Conservation (phyloP, 1,139 yeast genomes). For the Wickerhamomyces sp. region DNA sequence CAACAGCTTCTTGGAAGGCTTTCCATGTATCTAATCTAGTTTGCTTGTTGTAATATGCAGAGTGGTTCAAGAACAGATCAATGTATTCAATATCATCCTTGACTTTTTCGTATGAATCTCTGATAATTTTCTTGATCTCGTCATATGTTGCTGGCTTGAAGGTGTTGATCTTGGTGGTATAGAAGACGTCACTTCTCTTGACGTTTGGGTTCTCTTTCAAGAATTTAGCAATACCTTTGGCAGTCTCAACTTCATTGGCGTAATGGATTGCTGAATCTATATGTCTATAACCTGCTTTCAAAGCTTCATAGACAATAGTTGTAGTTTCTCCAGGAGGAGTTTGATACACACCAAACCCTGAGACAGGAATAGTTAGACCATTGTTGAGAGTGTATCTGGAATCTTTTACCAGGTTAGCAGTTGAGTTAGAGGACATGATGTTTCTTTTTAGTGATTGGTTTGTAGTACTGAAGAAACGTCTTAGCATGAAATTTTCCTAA, state of each 20-base stretch:
- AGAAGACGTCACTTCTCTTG: conserved; percentile 15
- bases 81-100: conserved; percentile 36
- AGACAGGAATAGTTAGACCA: conserved; percentile 13
- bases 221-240: conserved; percentile 16
- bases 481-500: no score
- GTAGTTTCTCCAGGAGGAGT: conserved; percentile 8
- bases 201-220: conserved; percentile 14
- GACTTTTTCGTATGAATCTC: conserved; percentile 43
- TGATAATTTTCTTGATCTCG: conserved; percentile 47
- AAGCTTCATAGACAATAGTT: conserved; percentile 14
- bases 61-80: conserved; percentile 38
- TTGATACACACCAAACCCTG: conserved; percentile 14
- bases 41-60: conserved; percentile 33
- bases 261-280: conserved; percentile 16
- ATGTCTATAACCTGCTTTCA: conserved; percentile 23
- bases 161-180: conserved; percentile 14
- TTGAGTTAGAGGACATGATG: no score
- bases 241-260: conserved; percentile 14
- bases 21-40: conserved; percentile 38
- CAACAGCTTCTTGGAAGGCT: conserved; percentile 39
- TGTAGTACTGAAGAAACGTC: no score
- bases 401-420: conserved; percentile 17
- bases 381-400: conserved; percentile 11
- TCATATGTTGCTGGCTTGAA: conserved; percentile 31
- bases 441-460: no score